Evolutionary conservation across 1,139 yeast genomes (phyloP).

Genomic region (Kurtzmaniella quercitrusa): DNA sequence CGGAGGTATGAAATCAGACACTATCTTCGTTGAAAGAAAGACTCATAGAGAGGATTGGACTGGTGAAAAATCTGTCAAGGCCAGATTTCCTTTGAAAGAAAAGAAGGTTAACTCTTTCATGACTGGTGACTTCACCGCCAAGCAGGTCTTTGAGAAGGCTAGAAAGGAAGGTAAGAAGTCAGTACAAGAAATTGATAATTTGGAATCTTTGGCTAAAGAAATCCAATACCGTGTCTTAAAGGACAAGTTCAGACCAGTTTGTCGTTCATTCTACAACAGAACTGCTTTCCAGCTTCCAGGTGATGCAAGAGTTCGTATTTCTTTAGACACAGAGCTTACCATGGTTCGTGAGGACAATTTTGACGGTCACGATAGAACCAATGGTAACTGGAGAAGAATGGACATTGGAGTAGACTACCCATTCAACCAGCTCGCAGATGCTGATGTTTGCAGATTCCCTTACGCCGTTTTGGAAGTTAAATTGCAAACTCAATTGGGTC

Average conservation of each 20-base stretch:
- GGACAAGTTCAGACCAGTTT: conserved; percentile 85
- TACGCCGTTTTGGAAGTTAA: conserved; percentile 97
- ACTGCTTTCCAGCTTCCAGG: conserved; percentile 99
- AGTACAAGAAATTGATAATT: conserved; percentile 79
- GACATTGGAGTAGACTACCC: conserved; percentile 98
- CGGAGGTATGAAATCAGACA: conserved; percentile 94
- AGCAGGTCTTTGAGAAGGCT: conserved; percentile 87
- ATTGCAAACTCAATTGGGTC: conserved; percentile 95
- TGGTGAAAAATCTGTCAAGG: conserved; percentile 97
- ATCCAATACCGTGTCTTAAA: conserved; percentile 85
- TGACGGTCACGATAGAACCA: conserved; percentile 87
- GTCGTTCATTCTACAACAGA: conserved; percentile 93
- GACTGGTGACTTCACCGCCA: conserved; percentile 79
- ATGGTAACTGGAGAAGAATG: conserved; percentile 95
- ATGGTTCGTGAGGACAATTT: conserved; percentile 97
- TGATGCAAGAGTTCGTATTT: conserved; percentile 97
- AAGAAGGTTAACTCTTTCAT: conserved; percentile 82
- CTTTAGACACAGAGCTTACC: conserved; percentile 89
- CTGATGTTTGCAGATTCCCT: conserved; percentile 89
- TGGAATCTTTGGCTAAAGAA: conserved; percentile 89
- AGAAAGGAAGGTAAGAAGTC: conserved; percentile 90
- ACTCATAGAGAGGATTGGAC: conserved; percentile 99
- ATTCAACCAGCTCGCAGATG: conserved; percentile 75
- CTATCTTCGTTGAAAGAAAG: conserved; percentile 92
- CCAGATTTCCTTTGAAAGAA: conserved; percentile 89